phyloP scores from a whole-genome alignment of 2,329 filamentous ascomycete genomes.

The Biscogniauxia marginata region DNA sequence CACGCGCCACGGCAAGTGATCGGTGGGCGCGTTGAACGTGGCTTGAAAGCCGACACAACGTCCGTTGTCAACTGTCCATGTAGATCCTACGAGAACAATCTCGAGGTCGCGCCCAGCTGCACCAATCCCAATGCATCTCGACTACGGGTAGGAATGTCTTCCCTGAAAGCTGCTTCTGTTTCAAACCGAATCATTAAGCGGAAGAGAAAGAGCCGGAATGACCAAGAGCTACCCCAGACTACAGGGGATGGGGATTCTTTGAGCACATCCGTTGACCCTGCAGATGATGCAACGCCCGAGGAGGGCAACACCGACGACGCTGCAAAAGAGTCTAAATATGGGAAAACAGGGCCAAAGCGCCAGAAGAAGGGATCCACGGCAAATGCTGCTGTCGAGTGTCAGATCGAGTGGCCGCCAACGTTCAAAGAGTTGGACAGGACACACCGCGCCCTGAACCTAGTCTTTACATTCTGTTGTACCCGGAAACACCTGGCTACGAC shows the following conservation, averaged over 20 bases:
- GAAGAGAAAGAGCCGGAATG: slow-evolving; percentile 44
- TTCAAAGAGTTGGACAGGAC: slow-evolving; percentile 73
- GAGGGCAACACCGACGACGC: neutral
- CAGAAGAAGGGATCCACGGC: slow-evolving; percentile 18
- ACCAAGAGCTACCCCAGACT: slow-evolving; percentile 17
- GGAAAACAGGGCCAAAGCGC: slow-evolving; percentile 8
- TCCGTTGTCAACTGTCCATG: slow-evolving; percentile 5
- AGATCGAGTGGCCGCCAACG: slow-evolving; percentile 66
- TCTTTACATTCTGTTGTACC: slow-evolving; percentile 93
- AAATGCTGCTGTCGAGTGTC: slow-evolving; percentile 30
- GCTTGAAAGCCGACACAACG: slow-evolving; percentile 11
- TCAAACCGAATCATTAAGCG: slow-evolving; percentile 38
- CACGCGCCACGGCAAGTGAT: slow-evolving; percentile 3
- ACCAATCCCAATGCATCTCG: slow-evolving; percentile 25
- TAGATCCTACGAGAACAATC: neutral
- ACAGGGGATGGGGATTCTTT: neutral
- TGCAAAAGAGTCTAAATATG: slow-evolving; percentile 1
- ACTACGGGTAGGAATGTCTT: slow-evolving; percentile 40
- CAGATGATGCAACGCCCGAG: slow-evolving; percentile 1
- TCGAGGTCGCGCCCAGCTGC: neutral
- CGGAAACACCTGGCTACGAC: slow-evolving; percentile 91
- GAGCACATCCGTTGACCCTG: neutral
- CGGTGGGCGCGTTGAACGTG: neutral
- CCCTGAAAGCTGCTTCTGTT: slow-evolving; percentile 46
- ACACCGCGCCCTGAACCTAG: slow-evolving; percentile 83